Conservation (phyloP, 73 alveolate genomes). For the Paramecium primaurelia region DNA sequence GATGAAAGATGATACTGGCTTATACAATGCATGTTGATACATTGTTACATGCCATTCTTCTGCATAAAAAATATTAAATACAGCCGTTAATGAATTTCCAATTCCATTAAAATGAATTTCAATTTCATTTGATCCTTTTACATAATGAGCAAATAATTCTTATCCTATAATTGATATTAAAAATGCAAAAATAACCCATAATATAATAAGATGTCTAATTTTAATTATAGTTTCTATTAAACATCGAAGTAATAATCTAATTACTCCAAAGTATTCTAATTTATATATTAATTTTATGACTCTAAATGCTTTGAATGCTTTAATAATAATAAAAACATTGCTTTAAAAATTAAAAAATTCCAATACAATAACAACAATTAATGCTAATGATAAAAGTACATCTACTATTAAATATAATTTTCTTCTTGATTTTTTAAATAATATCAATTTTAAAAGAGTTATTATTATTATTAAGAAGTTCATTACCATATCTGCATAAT, state of each 20-base stretch:
- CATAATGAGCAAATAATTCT: constrained; percentile 26
- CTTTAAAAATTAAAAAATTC: neutral
- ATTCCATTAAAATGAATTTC: constrained; percentile 43
- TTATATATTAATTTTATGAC: neutral
- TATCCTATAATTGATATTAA: neutral
- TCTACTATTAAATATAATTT: neutral
- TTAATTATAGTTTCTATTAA: neutral
- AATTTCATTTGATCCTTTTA: neutral
- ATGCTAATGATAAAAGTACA: neutral
- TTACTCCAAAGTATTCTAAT: neutral
- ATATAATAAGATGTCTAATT: neutral
- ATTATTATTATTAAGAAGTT: neutral
- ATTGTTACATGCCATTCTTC: constrained; percentile 65
- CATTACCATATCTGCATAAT: constrained; percentile 42
- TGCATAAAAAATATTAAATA: constrained; percentile 38
- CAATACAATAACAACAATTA: neutral
- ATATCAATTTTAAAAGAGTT: neutral
- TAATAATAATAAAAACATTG: neutral
- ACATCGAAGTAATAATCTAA: neutral
- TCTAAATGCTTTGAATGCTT: neutral
- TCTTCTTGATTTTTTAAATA: neutral
- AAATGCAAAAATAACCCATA: constrained; percentile 10
- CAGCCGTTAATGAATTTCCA: constrained; percentile 49
- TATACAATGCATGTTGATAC: constrained; percentile 46
- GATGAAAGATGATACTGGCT: neutral